phyloP scores from a whole-genome alignment of 1,284 basidiomycete species.

The Pterula multifida region DNA sequence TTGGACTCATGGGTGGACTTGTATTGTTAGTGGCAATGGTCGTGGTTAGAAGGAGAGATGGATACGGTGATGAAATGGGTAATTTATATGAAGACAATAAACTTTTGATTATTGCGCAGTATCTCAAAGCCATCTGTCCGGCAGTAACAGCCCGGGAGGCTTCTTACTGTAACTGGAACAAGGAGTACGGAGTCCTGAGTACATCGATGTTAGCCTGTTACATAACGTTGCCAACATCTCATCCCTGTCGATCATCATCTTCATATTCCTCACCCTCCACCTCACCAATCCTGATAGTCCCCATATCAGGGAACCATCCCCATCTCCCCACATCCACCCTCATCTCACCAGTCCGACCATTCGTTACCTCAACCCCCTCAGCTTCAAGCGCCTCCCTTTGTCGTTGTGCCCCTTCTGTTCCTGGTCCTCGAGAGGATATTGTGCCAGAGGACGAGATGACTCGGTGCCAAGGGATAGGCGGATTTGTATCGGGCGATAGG shows the following conservation, averaged over 20 bases:
- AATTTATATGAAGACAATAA: too few species aligned
- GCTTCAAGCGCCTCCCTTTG: conserved; percentile 46
- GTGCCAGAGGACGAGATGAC: conserved; percentile 54
- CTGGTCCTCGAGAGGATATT: conserved; percentile 76
- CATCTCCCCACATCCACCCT: conserved; percentile 34
- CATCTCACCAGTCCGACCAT: conserved; percentile 30
- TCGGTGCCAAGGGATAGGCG: conserved; percentile 66
- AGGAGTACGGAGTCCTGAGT: too few species aligned
- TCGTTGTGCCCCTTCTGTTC: conserved; percentile 44
- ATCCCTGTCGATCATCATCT: not conserved
- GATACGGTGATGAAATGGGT: too few species aligned
- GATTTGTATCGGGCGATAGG: conserved; percentile 40
- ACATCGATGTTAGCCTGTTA: too few species aligned
- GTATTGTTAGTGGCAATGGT: too few species aligned
- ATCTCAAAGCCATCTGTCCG: too few species aligned
- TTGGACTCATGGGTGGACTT: too few species aligned
- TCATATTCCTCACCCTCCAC: not conserved
- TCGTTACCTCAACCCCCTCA: conserved; percentile 47
- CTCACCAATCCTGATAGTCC: conserved; percentile 15
- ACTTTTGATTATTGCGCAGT: too few species aligned
- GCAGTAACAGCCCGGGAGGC: too few species aligned
- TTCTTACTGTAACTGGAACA: too few species aligned
- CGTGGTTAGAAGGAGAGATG: too few species aligned
- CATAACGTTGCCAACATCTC: too few species aligned
- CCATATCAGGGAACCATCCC: conserved; percentile 49